Percentiles rank a stretch among this genome's conserved stretches.
These are phyloP conservation scores for Boletus tylopilopsis DNA, from an alignment of 768 basidiomycete genomes.

Conservation along the genomic window DNA sequence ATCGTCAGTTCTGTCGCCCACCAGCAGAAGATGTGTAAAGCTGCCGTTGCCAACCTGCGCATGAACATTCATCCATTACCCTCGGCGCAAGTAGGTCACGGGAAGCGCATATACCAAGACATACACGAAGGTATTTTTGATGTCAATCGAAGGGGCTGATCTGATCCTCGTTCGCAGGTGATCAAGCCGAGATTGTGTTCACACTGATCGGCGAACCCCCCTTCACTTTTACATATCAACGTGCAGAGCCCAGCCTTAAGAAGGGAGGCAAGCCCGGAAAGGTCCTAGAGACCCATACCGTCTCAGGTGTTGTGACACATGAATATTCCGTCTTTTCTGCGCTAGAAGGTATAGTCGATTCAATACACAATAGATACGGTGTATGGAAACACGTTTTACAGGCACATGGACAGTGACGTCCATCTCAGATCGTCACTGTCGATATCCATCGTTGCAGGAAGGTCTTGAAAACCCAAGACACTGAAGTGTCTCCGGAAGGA, in stretches of 20 bases:
- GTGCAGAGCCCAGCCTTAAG: slow-evolving; percentile 64
- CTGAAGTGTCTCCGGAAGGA: not conserved
- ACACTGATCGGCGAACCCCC: slow-evolving; percentile 88
- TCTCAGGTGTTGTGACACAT: slow-evolving; percentile 67
- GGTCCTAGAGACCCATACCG: slow-evolving; percentile 89
- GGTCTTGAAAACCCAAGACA: slow-evolving; percentile 35
- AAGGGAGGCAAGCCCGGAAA: slow-evolving; percentile 70
- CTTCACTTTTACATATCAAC: slow-evolving; percentile 94
- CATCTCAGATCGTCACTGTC: slow-evolving; percentile 85
- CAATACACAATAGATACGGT: no score
- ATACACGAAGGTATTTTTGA: slow-evolving; percentile 73
- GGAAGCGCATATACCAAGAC: slow-evolving; percentile 75
- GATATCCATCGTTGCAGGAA: slow-evolving; percentile 75
- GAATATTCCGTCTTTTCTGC: slow-evolving; percentile 93
- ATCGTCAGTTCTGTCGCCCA: slow-evolving; percentile 86
- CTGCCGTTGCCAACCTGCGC: slow-evolving; percentile 68
- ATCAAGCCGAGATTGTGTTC: slow-evolving; percentile 93
- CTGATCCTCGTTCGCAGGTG: slow-evolving; percentile 44
- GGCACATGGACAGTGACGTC: slow-evolving; percentile 93
- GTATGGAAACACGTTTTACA: slow-evolving; percentile 28
- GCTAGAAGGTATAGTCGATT: slow-evolving; percentile 80
- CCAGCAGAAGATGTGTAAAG: slow-evolving; percentile 89
- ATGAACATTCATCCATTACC: slow-evolving; percentile 80
- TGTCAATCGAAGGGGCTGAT: not conserved
- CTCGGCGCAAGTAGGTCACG: slow-evolving; percentile 84